Base-by-base conservation (phyloP, 805 yeast species). In the Spathaspora boniae region DNA sequence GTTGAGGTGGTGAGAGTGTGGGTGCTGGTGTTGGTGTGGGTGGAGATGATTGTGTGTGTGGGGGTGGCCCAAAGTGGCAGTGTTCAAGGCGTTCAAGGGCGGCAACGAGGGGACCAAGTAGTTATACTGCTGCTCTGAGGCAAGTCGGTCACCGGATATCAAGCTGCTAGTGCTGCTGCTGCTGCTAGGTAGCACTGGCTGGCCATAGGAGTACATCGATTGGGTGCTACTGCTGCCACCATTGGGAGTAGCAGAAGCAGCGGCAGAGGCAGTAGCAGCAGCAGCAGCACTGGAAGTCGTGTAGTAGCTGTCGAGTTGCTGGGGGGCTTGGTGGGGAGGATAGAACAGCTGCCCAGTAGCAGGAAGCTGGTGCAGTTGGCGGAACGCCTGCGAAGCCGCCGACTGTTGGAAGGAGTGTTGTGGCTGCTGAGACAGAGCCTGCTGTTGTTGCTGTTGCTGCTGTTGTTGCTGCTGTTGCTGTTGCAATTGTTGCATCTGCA, bases 361-460 rank as follows among this genome's bases (percentile, higher is more conserved):
- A n/a, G n/a, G n/a, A n/a, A n/a, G n/a, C n/a, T n/a, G n/a, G n/a
- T n/a, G n/a, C n/a, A n/a, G n/a, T n/a, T n/a, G n/a, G 26, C 6
- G 7, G 34, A 16, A 12, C 25, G 11, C 11, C 25, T 31, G 26
- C 26, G 19, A 31, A 21, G 9, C 22, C 11, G 26, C 34, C 24
- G 34, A 9, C 12, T 23, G 35, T 11, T 29, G 32, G 22, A 20
- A 33, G 9, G 20, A 14, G 17, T 18, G 26, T 14, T 5, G 39
- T 21, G 5, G 8, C 8, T 33, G 38, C 31, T 19, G 33, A 14
- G 38, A 22, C 25, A 22, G 15, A 5, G 15, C 15, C 9, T 27
- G 33, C 16, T 7, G 37, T 8, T 18, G 15, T 20, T 28, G 47
- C 31, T 21, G 41, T 23, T 37, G 51, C 35, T 9, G 45, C 14